A percentile compares a stretch with the other conserved stretches of the same genome.
Evolutionary conservation across 768 basidiomycete species (phyloP).

Genomic region (Coprinopsis sp.): DNA sequence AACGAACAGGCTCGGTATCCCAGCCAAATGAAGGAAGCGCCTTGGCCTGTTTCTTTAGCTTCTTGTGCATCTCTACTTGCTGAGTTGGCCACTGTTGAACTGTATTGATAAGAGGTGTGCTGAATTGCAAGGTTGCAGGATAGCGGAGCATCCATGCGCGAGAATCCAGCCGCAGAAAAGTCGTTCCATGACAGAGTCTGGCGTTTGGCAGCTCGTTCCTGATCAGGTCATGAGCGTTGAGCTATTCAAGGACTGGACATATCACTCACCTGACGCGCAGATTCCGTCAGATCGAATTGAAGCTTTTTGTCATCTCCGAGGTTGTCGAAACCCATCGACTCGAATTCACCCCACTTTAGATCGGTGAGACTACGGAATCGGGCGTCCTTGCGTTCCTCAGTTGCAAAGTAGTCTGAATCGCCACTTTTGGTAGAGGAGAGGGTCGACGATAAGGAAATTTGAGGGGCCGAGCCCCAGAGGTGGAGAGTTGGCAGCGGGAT

Average conservation of each 20-base stretch:
- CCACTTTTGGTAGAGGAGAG: constrained; percentile 18
- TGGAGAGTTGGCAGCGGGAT: constrained; percentile 24
- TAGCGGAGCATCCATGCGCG: constrained; percentile 71
- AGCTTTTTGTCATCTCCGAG: constrained; percentile 64
- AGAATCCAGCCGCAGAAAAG: constrained; percentile 80
- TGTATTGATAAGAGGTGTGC: constrained; percentile 35
- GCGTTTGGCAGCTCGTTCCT: constrained; percentile 71
- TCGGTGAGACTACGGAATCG: constrained; percentile 80
- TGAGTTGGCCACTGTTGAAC: constrained; percentile 74
- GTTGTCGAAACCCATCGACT: constrained; percentile 72
- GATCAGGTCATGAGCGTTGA: constrained; percentile 1
- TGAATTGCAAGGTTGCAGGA: constrained; percentile 83
- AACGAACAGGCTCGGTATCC: constrained; percentile 82
- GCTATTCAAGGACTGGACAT: constrained; percentile 5
- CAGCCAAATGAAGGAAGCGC: constrained; percentile 83
- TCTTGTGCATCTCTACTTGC: constrained; percentile 65
- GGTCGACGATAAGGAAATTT: constrained; percentile 31
- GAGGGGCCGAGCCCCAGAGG: constrained; percentile 39
- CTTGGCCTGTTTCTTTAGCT: constrained; percentile 82
- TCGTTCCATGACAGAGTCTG: constrained; percentile 87
- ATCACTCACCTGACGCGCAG: constrained; percentile 57
- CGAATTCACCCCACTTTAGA: constrained; percentile 90
- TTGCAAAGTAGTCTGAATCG: constrained; percentile 35
- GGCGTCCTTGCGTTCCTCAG: constrained; percentile 49
- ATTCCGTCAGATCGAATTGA: constrained; percentile 90